These are phyloP conservation scores for Rhytidhysteron rufulum DNA, from an alignment of 2,329 filamentous ascomycete genomes.

Conservation along the genomic window DNA sequence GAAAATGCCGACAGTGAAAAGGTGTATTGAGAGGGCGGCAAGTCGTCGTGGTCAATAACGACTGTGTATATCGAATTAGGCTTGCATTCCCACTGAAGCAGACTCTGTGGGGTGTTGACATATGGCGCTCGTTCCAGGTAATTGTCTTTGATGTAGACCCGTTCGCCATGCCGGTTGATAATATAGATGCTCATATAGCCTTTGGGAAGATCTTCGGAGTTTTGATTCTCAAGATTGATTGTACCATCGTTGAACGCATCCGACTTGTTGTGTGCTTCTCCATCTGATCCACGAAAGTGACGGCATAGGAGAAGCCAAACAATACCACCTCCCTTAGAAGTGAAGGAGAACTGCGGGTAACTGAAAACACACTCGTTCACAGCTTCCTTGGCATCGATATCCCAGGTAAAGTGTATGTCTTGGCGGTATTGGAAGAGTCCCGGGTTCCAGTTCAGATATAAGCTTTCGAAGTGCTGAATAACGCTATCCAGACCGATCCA, in stretches of 20 bases:
- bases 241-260: constrained; percentile 30
- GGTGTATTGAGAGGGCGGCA: constrained; percentile 69
- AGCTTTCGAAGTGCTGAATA: constrained; percentile 86
- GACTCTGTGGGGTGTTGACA: constrained; percentile 88
- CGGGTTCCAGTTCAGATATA: constrained; percentile 98
- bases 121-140: constrained; percentile 74
- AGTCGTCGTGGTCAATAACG: constrained; percentile 73
- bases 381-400: constrained; percentile 47
- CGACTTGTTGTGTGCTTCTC: constrained; percentile 32
- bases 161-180: constrained; percentile 66
- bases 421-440: constrained; percentile 74
- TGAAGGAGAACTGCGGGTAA: constrained; percentile 59
- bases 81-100: constrained; percentile 69
- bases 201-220: constrained; percentile 35
- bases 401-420: constrained; percentile 89
- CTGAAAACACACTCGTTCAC: constrained; percentile 71
- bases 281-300: constrained; percentile 65
- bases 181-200: constrained; percentile 88
- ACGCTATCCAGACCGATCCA: constrained; percentile 91
- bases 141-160: constrained; percentile 70
- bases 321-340: constrained; percentile 52
- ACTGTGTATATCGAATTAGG: constrained; percentile 54
- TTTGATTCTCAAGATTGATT: constrained; percentile 17
- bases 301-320: constrained; percentile 84
- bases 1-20: constrained; percentile 87